phyloP scores from a whole-genome alignment of 148 eudicot species.

The Vaccinium myrtillus region DNA sequence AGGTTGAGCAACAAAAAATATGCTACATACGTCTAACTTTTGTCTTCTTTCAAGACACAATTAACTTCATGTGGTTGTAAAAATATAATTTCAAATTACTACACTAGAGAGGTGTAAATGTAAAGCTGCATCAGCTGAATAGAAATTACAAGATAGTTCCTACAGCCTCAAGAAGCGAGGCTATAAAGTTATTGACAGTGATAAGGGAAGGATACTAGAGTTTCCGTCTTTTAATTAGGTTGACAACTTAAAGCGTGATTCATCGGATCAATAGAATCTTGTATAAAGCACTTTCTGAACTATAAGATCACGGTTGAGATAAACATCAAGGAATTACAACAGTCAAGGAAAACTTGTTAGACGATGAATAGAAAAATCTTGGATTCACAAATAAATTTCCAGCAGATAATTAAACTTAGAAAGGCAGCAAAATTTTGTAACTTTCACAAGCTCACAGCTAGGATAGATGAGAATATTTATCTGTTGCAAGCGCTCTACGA shows the following conservation, averaged over 20 bases:
- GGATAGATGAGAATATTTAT: neutral
- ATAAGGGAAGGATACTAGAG: neutral
- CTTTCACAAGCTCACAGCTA: neutral
- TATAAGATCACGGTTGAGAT: neutral
- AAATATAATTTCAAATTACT: neutral
- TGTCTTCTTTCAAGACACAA: neutral
- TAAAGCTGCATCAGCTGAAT: no score
- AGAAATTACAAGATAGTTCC: neutral
- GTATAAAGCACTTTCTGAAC: neutral
- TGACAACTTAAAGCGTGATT: neutral
- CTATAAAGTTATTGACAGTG: neutral
- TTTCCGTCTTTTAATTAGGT: neutral
- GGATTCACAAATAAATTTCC: neutral
- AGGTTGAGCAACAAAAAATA: neutral
- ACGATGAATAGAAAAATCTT: no score
- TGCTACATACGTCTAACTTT: neutral
- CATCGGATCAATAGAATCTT: neutral
- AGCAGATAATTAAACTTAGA: neutral
- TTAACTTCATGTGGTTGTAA: neutral
- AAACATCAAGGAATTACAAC: neutral
- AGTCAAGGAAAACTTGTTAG: neutral
- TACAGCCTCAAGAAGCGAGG: neutral
- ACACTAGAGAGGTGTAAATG: no score
- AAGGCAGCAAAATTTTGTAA: neutral
- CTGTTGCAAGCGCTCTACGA: neutral